phyloP scores from a whole-genome alignment of 768 basidiomycete genomes.

The Pulveroboletus sp. region DNA sequence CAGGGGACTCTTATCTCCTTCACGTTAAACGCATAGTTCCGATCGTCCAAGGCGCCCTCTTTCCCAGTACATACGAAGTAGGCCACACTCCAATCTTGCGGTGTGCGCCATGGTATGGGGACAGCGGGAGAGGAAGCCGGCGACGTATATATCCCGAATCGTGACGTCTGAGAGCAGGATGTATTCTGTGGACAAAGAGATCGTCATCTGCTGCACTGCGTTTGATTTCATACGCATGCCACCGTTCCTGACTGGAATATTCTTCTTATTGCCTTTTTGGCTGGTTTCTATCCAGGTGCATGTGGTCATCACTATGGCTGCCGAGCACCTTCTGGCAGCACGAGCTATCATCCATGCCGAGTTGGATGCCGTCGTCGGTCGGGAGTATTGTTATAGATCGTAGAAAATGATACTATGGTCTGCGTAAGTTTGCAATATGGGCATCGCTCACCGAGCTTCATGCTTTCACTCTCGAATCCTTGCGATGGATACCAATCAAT shows the following conservation, averaged over 20 bases:
- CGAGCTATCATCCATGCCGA: slow-evolving; percentile 35
- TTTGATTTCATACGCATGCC: slow-evolving; percentile 42
- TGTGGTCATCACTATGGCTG: slow-evolving; percentile 31
- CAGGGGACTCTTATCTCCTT: slow-evolving; percentile 18
- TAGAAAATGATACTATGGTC: not conserved
- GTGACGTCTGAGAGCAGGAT: slow-evolving; percentile 24
- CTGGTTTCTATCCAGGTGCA: slow-evolving; percentile 17
- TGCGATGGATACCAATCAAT: slow-evolving; percentile 37
- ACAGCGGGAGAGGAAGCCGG: slow-evolving; percentile 49
- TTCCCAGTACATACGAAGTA: slow-evolving; percentile 31
- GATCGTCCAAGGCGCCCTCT: slow-evolving; percentile 29
- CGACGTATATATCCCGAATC: slow-evolving; percentile 42
- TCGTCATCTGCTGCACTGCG: slow-evolving; percentile 39
- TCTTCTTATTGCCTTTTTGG: not conserved
- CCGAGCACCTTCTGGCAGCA: slow-evolving; percentile 32
- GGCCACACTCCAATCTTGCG: slow-evolving; percentile 34
- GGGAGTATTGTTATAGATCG: slow-evolving; percentile 9
- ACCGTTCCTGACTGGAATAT: not conserved
- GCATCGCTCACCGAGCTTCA: slow-evolving; percentile 30
- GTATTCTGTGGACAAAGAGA: slow-evolving; percentile 47
- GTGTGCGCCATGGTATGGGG: slow-evolving; percentile 61
- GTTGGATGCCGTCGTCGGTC: slow-evolving; percentile 34
- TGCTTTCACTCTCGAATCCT: slow-evolving; percentile 36
- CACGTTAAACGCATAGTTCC: slow-evolving; percentile 28
- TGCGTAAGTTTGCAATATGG: slow-evolving; percentile 34